A percentile compares a stretch with the other conserved stretches of the same genome.
Evolutionary conservation across 1,139 yeast species (phyloP).

Genomic region (Blastobotrys proliferans): DNA sequence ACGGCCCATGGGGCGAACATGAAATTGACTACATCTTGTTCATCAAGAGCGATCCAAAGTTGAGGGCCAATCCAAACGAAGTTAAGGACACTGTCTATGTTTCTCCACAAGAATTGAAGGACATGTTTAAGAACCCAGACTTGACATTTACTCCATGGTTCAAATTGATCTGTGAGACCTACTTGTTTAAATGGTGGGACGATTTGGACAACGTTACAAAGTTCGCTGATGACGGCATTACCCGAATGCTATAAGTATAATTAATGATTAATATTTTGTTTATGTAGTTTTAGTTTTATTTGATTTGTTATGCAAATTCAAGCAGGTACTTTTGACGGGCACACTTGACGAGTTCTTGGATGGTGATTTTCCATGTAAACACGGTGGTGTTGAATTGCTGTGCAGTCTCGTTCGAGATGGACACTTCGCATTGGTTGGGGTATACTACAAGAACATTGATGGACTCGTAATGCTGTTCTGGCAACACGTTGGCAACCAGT

Average conservation of each 20-base stretch:
- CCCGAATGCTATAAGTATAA: slow-evolving; percentile 20
- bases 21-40: slow-evolving; percentile 93
- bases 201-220: slow-evolving; percentile 53
- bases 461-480: neutral
- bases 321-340: neutral
- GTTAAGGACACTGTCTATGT: slow-evolving; percentile 81
- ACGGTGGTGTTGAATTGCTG: no score
- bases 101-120: slow-evolving; percentile 56
- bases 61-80: slow-evolving; percentile 61
- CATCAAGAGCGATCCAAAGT: slow-evolving; percentile 55
- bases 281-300: neutral
- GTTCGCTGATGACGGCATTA: slow-evolving; percentile 35
- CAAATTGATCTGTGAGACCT: slow-evolving; percentile 87
- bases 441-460: neutral
- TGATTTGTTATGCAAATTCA: neutral
- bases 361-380: no score
- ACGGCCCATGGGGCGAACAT: slow-evolving; percentile 94
- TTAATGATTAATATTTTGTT: neutral
- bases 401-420: neutral
- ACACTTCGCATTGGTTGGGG: neutral
- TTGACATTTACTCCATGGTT: slow-evolving; percentile 96
- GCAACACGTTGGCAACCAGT: neutral
- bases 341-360: neutral
- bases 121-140: slow-evolving; percentile 63
- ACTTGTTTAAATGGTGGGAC: slow-evolving; percentile 93